Base-by-base conservation (phyloP, 371 early-diverging fungal genomes). In the Parasitella parasitica region DNA sequence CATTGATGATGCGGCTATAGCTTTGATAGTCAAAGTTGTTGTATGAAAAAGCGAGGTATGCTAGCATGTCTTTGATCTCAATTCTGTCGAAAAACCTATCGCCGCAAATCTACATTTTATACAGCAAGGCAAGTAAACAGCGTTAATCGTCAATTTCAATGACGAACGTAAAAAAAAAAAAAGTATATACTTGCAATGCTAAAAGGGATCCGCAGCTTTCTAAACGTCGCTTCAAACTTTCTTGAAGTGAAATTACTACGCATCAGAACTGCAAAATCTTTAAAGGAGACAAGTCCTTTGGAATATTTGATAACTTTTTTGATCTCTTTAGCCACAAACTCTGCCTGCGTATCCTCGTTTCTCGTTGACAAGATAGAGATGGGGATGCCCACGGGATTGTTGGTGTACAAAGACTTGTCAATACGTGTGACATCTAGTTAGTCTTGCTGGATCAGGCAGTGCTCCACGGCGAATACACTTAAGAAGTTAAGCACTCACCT, bases 221-320 rank as follows among this genome's bases (percentile, higher is more conserved):
- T 54, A 34, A 89, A 71, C 12, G 74, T 75, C 2, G 46, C 60
- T 76, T 89, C 86, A 36, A 88, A 58, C 13, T 61, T 54, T 1
- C 67, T 71, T 0, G 87, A 79, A 16, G 81, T 70, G 2, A 59
- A 73, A 54, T 81, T 77, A 56, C 67, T 61, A 28, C 87, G 76
- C 35, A 78, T 70, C 2, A 89, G 67, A 1, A 89, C 63, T 0
- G 85, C 86, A 51, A 89, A 75, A 54, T 88, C 89, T n/a, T 71
- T 61, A 58, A 73, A 38, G 35, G 50, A 59, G 24, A 76, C 68
- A 56, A 85, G 24, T 26, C 77, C 70, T 39, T 72, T 55, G 22
- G 69, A 66, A 22, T 69, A 66, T 13, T 70, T 66, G 6, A 84
- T 28, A 3, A 86, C 53, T n/a, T 68, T 64, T 24, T 66, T 54